Base-by-base conservation (phyloP, 2,329 filamentous ascomycete species). In the Paraconiothyrium brasiliense region DNA sequence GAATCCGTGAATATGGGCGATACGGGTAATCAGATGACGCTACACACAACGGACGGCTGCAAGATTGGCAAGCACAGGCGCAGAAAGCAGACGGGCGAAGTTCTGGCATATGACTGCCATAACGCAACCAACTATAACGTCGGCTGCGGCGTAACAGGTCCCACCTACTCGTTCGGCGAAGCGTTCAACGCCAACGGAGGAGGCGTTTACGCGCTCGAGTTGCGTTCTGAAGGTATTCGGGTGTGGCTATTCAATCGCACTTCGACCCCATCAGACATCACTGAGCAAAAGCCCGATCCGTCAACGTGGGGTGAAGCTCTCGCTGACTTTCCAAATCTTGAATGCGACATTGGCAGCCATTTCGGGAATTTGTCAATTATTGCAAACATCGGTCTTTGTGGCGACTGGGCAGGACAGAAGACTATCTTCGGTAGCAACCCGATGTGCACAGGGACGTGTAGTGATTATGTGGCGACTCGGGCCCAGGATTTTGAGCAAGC, bases 381-480 rank as follows among this genome's bases (percentile, higher is more conserved):
- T 48, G 76, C 84, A 52, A 81, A 85, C 67, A 81, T 78, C 2
- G 82, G 80, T n/a, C 83, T 85, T 67, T 85, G 83, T 58, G 84
- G 84, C 57, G 79, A 82, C 60, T 85, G 83, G 83, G 83, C 83
- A 35, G 83, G 83, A 16, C 57, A 69, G 76, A 30, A 83, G 87
- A 67, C 34, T 14, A 43, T 69, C 30, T 66, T 64, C 59, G 22
- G 32, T 47, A n/a, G 39, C 11, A 51, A 67, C 51, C 37, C 80
- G 85, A 63, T 89, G 37, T 67, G 66, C 51, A 59, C 86, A 0
- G 65, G 78, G 49, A 88, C 35, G 11, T 75, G 72, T 57, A 48
- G 43, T 30, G 64, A 65, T 27, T 74, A 62, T 62, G 72, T 74
- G 27, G 58, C 60, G 39, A 37, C 54, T 9, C 58, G 65, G 22